These are phyloP conservation scores for Ocimum tenuiflorum DNA, from an alignment of 257 asterid species.

Conservation along the genomic window DNA sequence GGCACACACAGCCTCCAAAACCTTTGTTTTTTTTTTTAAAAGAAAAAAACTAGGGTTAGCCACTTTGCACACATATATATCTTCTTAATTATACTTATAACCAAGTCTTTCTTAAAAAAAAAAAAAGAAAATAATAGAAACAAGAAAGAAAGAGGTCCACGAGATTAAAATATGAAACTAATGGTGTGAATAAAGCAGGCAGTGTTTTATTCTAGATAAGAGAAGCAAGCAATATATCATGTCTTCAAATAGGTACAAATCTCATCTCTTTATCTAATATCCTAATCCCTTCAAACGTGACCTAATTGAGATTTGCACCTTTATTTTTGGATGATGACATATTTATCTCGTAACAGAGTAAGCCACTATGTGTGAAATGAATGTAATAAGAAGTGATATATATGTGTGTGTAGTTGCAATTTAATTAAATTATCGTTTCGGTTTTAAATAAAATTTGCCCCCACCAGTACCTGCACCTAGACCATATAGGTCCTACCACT, in stretches of 20 bases:
- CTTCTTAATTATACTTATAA: too few relatives aligned
- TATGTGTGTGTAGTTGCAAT: not conserved
- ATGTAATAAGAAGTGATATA: not conserved
- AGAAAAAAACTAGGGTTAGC: too few relatives aligned
- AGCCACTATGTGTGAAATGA: not conserved
- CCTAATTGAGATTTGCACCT: not conserved
- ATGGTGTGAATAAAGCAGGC: not conserved
- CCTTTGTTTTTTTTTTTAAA: slow-evolving; percentile 15
- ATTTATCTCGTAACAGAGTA: not conserved
- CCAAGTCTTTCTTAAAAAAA: too few relatives aligned
- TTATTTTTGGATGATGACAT: not conserved
- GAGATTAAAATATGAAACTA: too few relatives aligned
- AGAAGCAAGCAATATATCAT: not conserved
- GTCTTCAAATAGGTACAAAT: too few relatives aligned
- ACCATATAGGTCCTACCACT: slow-evolving; percentile 9
- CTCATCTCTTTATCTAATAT: not conserved
- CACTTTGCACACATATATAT: too few relatives aligned
- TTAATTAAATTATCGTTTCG: too few relatives aligned
- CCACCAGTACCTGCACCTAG: too few relatives aligned
- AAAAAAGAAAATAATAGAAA: too few relatives aligned
- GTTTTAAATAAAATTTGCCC: too few relatives aligned
- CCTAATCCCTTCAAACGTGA: not conserved
- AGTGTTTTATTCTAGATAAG: not conserved
- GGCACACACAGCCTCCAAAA: slow-evolving; percentile 74
- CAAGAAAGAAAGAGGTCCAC: too few relatives aligned